Percentiles rank a stretch among this genome's conserved stretches.
Evolutionary conservation across 1,139 yeast species (phyloP).

Genomic region (Debaryomyces udenii): DNA sequence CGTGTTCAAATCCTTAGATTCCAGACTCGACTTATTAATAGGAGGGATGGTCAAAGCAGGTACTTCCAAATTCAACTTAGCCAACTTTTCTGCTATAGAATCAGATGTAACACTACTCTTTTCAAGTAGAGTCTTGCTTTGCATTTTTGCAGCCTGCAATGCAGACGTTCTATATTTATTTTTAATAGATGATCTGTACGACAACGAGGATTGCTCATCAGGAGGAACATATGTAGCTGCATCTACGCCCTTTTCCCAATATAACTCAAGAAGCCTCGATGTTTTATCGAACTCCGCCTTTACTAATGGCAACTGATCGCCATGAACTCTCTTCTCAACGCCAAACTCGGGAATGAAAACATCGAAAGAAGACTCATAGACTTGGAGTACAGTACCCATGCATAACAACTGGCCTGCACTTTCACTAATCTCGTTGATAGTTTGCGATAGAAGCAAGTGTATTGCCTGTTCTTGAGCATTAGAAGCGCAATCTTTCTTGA

Average conservation of each 20-base stretch:
- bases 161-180: constrained; percentile 78
- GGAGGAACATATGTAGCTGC: constrained; percentile 90
- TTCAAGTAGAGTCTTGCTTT: constrained; percentile 40
- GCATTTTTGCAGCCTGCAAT: constrained; percentile 65
- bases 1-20: constrained; percentile 16
- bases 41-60: constrained; percentile 54
- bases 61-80: constrained; percentile 51
- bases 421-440: constrained; percentile 76
- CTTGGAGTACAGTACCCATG: constrained; percentile 87
- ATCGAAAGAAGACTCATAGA: constrained; percentile 94
- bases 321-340: constrained; percentile 95
- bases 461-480: constrained; percentile 95
- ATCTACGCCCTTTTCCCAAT: constrained; percentile 91
- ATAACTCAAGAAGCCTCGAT: constrained; percentile 71
- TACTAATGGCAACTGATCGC: constrained; percentile 90
- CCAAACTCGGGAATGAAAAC: constrained; percentile 94
- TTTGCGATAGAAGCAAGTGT: constrained; percentile 81
- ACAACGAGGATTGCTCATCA: constrained; percentile 77
- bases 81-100: constrained; percentile 50
- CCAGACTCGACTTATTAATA: constrained; percentile 12
- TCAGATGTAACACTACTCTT: constrained; percentile 35
- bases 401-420: constrained; percentile 80
- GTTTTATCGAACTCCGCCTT: constrained; percentile 89
- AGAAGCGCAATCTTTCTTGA: constrained; percentile 92
- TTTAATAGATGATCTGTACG: constrained; percentile 76